phyloP scores from a whole-genome alignment of 176 grass and related monocot genomes.

The Typha latifolia region DNA sequence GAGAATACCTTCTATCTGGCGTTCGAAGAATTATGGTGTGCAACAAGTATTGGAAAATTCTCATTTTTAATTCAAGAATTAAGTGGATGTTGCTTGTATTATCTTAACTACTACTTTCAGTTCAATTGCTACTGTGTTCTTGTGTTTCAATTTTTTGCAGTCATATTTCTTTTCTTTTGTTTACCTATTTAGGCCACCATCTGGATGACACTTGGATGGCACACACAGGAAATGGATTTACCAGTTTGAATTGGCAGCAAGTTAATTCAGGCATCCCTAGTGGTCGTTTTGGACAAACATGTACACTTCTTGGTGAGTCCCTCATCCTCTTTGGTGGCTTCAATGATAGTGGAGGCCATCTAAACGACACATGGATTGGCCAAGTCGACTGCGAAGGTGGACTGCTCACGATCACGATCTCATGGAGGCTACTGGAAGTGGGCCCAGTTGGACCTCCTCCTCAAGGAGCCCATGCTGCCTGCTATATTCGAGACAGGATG shows the following conservation, averaged over 20 bases:
- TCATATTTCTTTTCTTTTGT: conserved; percentile 20
- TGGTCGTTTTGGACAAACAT: conserved; percentile 91
- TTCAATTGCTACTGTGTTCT: background rate
- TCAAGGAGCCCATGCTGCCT: conserved; percentile 87
- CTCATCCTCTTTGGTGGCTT: conserved; percentile 90
- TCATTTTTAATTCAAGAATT: too few relatives aligned
- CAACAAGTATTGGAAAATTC: too few relatives aligned
- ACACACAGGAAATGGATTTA: conserved; percentile 62
- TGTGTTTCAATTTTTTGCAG: background rate
- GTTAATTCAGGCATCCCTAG: conserved; percentile 66
- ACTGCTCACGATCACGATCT: conserved; percentile 36
- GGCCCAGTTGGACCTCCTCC: conserved; percentile 44
- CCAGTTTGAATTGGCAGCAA: conserved; percentile 55
- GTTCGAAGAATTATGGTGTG: too few relatives aligned
- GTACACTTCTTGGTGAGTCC: conserved; percentile 37
- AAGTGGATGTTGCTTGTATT: too few relatives aligned
- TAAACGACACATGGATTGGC: conserved; percentile 87
- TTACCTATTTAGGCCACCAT: conserved; percentile 77
- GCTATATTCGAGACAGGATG: conserved; percentile 51
- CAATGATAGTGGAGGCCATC: conserved; percentile 57
- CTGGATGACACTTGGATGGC: conserved; percentile 91
- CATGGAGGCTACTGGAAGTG: conserved; percentile 68
- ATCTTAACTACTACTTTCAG: too few relatives aligned
- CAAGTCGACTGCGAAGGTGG: conserved; percentile 41
- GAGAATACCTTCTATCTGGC: too few relatives aligned